Conservation (phyloP, 805 yeast genomes). For the Zygoascus bituminiphila region DNA sequence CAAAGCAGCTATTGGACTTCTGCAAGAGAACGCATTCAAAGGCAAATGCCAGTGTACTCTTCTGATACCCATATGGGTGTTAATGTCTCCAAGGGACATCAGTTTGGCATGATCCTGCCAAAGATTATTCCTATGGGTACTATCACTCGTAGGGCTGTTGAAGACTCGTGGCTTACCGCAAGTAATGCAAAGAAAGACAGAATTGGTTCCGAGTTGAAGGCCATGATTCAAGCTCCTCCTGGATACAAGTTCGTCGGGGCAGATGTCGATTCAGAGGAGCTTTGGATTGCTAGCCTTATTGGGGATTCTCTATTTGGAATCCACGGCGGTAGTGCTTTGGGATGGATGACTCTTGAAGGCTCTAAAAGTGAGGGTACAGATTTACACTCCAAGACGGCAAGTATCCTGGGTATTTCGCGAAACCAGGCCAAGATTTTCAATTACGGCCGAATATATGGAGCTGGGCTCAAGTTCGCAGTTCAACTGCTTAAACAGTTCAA, state of each 20-base stretch:
- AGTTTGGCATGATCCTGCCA: slow-evolving; percentile 73
- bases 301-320: slow-evolving; percentile 85
- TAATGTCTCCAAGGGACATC: slow-evolving; percentile 7
- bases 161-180: slow-evolving; percentile 96
- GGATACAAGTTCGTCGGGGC: slow-evolving; percentile 96
- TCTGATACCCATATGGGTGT: slow-evolving; percentile 22
- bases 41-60: slow-evolving; percentile 74
- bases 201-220: slow-evolving; percentile 88
- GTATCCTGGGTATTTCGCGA: slow-evolving; percentile 78
- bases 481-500: slow-evolving; percentile 78
- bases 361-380: slow-evolving; percentile 87
- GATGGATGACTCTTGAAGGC: slow-evolving; percentile 99
- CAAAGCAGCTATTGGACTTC: slow-evolving; percentile 91
- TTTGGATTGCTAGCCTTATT: slow-evolving; percentile 94
- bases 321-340: slow-evolving; percentile 95
- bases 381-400: slow-evolving; percentile 88
- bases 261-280: slow-evolving; percentile 95
- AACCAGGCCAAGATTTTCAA: slow-evolving; percentile 92
- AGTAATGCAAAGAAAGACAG: slow-evolving; percentile 81
- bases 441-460: slow-evolving; percentile 96
- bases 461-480: slow-evolving; percentile 87
- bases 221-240: slow-evolving; percentile 75
- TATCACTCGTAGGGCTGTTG: slow-evolving; percentile 91
- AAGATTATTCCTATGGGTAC: slow-evolving; percentile 90
- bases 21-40: slow-evolving; percentile 71